Percentiles rank a stretch among this genome's conserved stretches.
Evolutionary conservation across 2,329 filamentous ascomycete genomes (phyloP).

Genomic region (Aspergillus pseudoviridinutans): DNA sequence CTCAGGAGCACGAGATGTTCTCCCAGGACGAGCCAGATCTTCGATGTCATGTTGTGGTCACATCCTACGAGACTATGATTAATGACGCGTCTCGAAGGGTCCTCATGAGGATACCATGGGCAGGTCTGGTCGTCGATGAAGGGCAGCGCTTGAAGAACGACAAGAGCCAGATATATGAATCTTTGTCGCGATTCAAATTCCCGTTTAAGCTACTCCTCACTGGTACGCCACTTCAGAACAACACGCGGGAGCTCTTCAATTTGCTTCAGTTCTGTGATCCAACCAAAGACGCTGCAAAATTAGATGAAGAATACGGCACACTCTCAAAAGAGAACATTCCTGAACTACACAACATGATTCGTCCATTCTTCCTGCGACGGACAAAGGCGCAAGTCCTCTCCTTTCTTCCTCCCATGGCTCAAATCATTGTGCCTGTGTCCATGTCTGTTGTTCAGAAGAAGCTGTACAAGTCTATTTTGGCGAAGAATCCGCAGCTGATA

Average conservation of each 20-base stretch:
- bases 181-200: slow-evolving; percentile 68
- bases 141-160: slow-evolving; percentile 95
- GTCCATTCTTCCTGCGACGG: slow-evolving; percentile 66
- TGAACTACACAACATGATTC: slow-evolving; percentile 77
- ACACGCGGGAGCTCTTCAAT: slow-evolving; percentile 91
- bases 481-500: slow-evolving; percentile 85
- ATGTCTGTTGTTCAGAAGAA: slow-evolving; percentile 94
- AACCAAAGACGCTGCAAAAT: slow-evolving; percentile 61
- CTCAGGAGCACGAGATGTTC: slow-evolving; percentile 81
- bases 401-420: slow-evolving; percentile 87
- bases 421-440: slow-evolving; percentile 92
- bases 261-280: slow-evolving; percentile 90
- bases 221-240: slow-evolving; percentile 77
- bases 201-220: slow-evolving; percentile 85
- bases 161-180: slow-evolving; percentile 72
- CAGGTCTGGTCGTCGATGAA: slow-evolving; percentile 87
- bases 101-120: slow-evolving; percentile 74
- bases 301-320: slow-evolving; percentile 73
- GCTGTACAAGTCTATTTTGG: slow-evolving; percentile 87
- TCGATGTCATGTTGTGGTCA: slow-evolving; percentile 86
- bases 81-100: slow-evolving; percentile 64
- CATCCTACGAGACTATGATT: slow-evolving; percentile 85
- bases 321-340: slow-evolving; percentile 78
- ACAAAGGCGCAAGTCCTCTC: slow-evolving; percentile 89
- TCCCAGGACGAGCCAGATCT: slow-evolving; percentile 60